Percentiles rank a stretch among this genome's conserved stretches.
These are phyloP conservation scores for Amanita pallidorosea DNA, from an alignment of 768 basidiomycete species.

Conservation along the genomic window DNA sequence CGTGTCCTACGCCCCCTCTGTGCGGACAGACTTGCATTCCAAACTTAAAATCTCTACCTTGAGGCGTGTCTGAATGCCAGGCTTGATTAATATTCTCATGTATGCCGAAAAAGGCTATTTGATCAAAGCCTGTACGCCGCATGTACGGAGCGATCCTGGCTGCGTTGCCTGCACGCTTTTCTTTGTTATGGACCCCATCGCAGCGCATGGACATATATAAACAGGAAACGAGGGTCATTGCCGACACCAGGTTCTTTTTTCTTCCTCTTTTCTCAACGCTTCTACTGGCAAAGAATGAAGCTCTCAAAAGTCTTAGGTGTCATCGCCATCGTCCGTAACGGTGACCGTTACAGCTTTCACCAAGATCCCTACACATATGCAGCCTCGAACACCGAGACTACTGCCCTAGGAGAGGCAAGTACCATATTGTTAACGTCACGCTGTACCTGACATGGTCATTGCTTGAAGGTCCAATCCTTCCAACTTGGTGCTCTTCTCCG, in stretches of 20 bases:
- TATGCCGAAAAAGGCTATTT: constrained; percentile 1
- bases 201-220: constrained; percentile 2
- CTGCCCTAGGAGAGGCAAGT: constrained; percentile 64
- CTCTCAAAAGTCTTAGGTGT: constrained; percentile 64
- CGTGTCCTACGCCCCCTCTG: neutral
- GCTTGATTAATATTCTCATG: constrained; percentile 2
- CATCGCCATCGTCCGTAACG: constrained; percentile 70
- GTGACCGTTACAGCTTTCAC: constrained; percentile 58
- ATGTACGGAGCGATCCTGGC: constrained; percentile 3
- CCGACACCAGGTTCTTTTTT: constrained; percentile 11
- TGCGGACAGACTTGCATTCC: neutral
- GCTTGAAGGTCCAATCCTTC: constrained; percentile 50
- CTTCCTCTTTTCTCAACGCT: constrained; percentile 9
- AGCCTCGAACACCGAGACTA: constrained; percentile 53
- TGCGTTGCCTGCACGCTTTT: constrained; percentile 6
- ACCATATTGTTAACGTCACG: neutral
- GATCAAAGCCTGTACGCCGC: constrained; percentile 6
- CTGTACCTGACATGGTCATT: constrained; percentile 1
- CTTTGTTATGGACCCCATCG: constrained; percentile 1
- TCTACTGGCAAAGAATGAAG: constrained; percentile 20
- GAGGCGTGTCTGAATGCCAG: neutral
- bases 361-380: constrained; percentile 66
- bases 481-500: constrained; percentile 54
- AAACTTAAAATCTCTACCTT: constrained; percentile 5
- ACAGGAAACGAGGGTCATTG: constrained; percentile 9